Conservation (phyloP, 768 basidiomycete species). For the Phallus indusiatus region DNA sequence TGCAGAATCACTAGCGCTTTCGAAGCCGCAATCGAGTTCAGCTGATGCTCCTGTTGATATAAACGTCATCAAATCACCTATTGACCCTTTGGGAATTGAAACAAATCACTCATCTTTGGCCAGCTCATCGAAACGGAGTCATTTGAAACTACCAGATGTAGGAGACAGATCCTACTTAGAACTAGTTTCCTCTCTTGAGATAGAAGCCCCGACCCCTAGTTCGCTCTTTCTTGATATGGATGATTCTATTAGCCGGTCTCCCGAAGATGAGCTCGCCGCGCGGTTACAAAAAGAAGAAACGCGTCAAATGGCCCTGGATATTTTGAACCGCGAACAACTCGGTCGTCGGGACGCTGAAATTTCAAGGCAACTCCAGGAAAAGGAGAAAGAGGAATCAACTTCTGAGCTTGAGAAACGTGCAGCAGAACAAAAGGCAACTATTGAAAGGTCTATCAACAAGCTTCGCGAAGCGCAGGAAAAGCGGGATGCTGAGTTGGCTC, state of each 20-base stretch:
- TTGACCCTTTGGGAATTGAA: background rate
- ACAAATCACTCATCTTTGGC: background rate
- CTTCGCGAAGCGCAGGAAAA: background rate
- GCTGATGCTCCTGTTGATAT: background rate
- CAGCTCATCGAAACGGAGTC: background rate
- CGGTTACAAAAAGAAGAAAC: background rate
- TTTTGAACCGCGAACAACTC: background rate
- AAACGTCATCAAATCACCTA: background rate
- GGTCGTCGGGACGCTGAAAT: background rate
- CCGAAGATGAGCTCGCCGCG: background rate
- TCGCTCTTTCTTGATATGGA: background rate
- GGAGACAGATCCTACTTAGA: background rate
- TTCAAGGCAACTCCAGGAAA: background rate
- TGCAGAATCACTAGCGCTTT: constrained; percentile 3
- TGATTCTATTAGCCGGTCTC: background rate
- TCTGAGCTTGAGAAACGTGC: background rate
- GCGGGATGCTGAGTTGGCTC: constrained; percentile 3
- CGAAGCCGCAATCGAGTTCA: background rate
- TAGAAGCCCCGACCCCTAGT: background rate
- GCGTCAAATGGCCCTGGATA: background rate
- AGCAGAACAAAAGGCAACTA: background rate
- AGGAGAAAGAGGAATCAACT: background rate
- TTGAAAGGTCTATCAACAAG: background rate
- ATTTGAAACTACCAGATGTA: background rate
- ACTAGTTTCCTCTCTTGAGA: background rate